phyloP scores from a whole-genome alignment of 148 eudicot genomes.

The Linanthus parryae region DNA sequence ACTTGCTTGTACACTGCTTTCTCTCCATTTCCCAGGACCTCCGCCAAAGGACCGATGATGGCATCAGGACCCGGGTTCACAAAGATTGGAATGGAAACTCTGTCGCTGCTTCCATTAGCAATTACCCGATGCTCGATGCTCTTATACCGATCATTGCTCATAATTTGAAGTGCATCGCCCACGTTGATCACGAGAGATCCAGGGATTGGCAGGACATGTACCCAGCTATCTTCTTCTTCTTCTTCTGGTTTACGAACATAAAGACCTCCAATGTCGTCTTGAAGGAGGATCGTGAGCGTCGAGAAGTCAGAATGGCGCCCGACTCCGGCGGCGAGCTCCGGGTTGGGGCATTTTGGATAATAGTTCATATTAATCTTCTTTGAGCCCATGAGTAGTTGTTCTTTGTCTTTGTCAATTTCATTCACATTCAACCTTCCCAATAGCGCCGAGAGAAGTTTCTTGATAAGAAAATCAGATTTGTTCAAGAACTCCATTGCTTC shows the following conservation, averaged over 20 bases:
- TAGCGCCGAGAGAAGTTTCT: conserved; percentile 18
- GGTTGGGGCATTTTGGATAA: conserved; percentile 38
- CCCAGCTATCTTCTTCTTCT: conserved; percentile 8
- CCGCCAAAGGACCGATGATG: conserved; percentile 33
- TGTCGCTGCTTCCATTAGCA: conserved; percentile 30
- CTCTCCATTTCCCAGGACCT: conserved; percentile 35
- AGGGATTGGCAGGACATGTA: conserved; percentile 30
- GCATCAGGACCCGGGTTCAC: conserved; percentile 35
- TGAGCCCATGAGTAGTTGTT: conserved; percentile 11
- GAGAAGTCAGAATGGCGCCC: conserved; percentile 29
- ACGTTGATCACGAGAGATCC: conserved; percentile 57
- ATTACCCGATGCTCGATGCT: conserved; percentile 49
- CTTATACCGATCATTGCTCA: conserved; percentile 61
- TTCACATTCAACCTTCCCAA: conserved; percentile 23
- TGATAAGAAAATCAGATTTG: conserved; percentile 16
- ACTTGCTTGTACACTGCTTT: conserved; percentile 36
- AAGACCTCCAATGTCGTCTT: conserved; percentile 26
- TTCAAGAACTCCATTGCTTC: conserved; percentile 27
- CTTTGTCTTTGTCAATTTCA: conserved; percentile 8
- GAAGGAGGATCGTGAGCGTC: conserved; percentile 25
- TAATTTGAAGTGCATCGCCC: conserved; percentile 51
- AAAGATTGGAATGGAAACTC: conserved; percentile 34
- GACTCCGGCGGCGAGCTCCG: conserved; percentile 22
- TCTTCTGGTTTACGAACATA: conserved; percentile 20
- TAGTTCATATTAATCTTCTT: conserved; percentile 19